A percentile compares a stretch with the other conserved stretches of the same genome.
Evolutionary conservation across 2,329 filamentous ascomycete genomes (phyloP).

Genomic region (Pseudogymnoascus sp.): DNA sequence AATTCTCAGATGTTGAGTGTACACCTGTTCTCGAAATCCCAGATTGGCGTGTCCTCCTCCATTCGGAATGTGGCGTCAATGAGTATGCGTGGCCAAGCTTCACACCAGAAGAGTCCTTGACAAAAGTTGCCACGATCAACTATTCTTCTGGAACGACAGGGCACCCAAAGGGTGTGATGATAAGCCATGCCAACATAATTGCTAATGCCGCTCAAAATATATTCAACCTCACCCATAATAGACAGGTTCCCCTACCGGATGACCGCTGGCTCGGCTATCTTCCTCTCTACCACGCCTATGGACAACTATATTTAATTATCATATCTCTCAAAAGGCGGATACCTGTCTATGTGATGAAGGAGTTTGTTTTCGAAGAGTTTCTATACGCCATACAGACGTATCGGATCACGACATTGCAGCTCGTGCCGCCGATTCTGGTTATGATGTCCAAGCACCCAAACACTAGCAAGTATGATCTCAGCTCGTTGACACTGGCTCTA

Average conservation of each 20-base stretch:
- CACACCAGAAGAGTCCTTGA: slow-evolving; percentile 29
- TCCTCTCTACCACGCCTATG: slow-evolving; percentile 58
- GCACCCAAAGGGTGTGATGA: slow-evolving; percentile 41
- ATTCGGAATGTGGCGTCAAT: slow-evolving; percentile 42
- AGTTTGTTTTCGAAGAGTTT: slow-evolving; percentile 48
- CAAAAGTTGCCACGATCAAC: slow-evolving; percentile 38
- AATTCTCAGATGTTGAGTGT: slow-evolving; percentile 39
- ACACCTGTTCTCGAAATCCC: slow-evolving; percentile 33
- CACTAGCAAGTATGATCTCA: slow-evolving; percentile 45
- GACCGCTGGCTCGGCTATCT: slow-evolving; percentile 53
- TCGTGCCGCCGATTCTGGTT: slow-evolving; percentile 52
- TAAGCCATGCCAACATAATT: slow-evolving; percentile 43
- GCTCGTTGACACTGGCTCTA: slow-evolving; percentile 38
- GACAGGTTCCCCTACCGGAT: slow-evolving; percentile 23
- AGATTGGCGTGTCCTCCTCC: slow-evolving; percentile 59
- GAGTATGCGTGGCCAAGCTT: slow-evolving; percentile 57
- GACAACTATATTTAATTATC: slow-evolving; percentile 46
- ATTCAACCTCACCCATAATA: slow-evolving; percentile 34
- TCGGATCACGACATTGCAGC: slow-evolving; percentile 44
- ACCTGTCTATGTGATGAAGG: slow-evolving; percentile 49
- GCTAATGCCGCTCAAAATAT: slow-evolving; percentile 44
- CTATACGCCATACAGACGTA: slow-evolving; percentile 42
- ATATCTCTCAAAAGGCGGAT: slow-evolving; percentile 37
- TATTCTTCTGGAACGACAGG: slow-evolving; percentile 46
- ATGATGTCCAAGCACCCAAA: slow-evolving; percentile 52